phyloP scores from a whole-genome alignment of 345 rosid genomes.

The Heritiera fomes region DNA sequence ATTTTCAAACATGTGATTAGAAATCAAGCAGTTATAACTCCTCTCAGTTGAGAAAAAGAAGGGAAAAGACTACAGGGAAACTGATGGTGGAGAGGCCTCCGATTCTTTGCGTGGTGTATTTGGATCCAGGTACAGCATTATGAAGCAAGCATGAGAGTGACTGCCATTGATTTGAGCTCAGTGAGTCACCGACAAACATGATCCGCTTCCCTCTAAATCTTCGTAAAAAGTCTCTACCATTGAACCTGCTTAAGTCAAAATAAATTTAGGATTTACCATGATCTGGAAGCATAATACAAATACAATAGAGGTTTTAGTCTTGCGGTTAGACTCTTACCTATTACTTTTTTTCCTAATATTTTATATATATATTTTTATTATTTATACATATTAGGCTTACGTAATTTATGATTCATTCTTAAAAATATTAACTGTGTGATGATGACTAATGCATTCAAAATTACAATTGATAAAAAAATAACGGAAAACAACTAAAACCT shows the following conservation, averaged over 20 bases:
- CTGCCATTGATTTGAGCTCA: conserved; percentile 81
- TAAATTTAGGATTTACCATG: background rate
- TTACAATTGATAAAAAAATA: too few species aligned
- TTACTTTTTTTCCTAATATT: background rate
- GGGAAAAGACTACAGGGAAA: conserved; percentile 42
- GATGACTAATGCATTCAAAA: too few species aligned
- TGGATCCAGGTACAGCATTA: conserved; percentile 41
- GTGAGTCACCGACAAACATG: conserved; percentile 83
- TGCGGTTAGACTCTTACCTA: background rate
- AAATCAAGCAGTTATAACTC: background rate
- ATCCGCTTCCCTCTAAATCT: conserved; percentile 52
- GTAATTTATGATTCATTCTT: background rate
- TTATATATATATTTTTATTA: too few species aligned
- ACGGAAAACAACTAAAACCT: background rate
- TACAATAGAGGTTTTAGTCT: background rate
- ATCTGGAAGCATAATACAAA: background rate
- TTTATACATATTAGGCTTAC: too few species aligned
- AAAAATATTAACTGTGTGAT: background rate
- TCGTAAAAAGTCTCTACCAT: conserved; percentile 55
- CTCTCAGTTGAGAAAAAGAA: background rate
- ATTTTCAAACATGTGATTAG: background rate
- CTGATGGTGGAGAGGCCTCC: conserved; percentile 60
- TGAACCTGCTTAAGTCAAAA: conserved; percentile 39
- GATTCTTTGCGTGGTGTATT: conserved; percentile 31
- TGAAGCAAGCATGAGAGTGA: conserved; percentile 84